phyloP scores from a whole-genome alignment of 352 stramenopile genomes.

The Globisporangium paroecandrum region DNA sequence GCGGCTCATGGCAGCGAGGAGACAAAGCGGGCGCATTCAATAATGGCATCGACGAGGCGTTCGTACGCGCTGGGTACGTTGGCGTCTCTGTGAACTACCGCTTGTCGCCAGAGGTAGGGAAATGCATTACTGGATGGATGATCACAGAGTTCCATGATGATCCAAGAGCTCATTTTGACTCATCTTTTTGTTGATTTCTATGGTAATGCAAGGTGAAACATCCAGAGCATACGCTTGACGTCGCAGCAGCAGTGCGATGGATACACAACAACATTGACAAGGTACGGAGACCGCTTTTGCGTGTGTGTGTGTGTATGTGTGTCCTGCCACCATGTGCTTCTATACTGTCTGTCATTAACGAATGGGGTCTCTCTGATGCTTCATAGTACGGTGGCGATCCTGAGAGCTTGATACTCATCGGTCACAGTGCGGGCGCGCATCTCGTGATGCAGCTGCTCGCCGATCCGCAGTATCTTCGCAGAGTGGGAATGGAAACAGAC shows the following conservation, averaged over 20 bases:
- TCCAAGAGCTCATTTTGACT: neutral
- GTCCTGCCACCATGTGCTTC: neutral
- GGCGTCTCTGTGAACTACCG: slow-evolving; percentile 82
- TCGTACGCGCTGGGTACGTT: slow-evolving; percentile 47
- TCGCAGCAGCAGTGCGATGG: slow-evolving; percentile 61
- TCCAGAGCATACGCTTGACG: slow-evolving; percentile 62
- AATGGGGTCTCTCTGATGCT: neutral
- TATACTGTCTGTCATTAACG: neutral
- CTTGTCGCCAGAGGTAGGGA: slow-evolving; percentile 63
- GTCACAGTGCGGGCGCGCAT: slow-evolving; percentile 79
- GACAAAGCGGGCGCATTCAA: slow-evolving; percentile 74
- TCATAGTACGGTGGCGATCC: slow-evolving; percentile 70
- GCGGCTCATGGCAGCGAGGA: slow-evolving; percentile 79
- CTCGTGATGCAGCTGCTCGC: slow-evolving; percentile 67
- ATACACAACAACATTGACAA: slow-evolving; percentile 62
- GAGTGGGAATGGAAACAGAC: slow-evolving; percentile 29
- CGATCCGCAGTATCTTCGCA: slow-evolving; percentile 47
- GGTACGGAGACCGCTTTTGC: slow-evolving; percentile 23
- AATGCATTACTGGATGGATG: neutral
- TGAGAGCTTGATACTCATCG: slow-evolving; percentile 53
- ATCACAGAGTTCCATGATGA: neutral
- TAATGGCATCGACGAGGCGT: slow-evolving; percentile 52
- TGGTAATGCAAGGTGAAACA: slow-evolving; percentile 34
- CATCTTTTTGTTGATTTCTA: neutral
- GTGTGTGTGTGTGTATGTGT: neutral